A percentile compares a stretch with the other conserved stretches of the same genome.
Conservation (phyloP, 2,329 filamentous ascomycete species). For the Sclerotinia spermophila region DNA sequence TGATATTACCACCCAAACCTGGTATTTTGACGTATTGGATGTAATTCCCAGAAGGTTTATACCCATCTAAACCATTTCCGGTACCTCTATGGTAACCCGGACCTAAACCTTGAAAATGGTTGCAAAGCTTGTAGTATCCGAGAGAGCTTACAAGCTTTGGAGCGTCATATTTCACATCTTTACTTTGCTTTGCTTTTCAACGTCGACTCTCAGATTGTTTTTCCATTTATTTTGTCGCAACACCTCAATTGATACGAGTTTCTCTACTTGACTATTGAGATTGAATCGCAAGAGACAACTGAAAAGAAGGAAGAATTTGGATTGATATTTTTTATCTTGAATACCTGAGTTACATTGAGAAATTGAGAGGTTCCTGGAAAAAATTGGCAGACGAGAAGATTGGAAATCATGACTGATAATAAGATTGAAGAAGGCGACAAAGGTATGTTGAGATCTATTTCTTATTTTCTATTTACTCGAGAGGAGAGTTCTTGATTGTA, state of each 20-base stretch:
- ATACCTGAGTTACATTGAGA: not conserved
- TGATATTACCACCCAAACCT: not conserved
- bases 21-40: not conserved
- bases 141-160: not conserved
- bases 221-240: slow-evolving; percentile 29
- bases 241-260: slow-evolving; percentile 25
- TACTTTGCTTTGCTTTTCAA: slow-evolving; percentile 23
- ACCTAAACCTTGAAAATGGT: not conserved
- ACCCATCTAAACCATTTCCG: not conserved
- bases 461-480: not conserved
- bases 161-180: not conserved
- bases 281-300: slow-evolving; percentile 22
- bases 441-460: slow-evolving; percentile 38
- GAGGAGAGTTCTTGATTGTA: not conserved
- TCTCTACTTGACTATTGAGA: slow-evolving; percentile 17
- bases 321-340: not conserved
- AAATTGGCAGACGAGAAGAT: not conserved
- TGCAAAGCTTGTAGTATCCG: not conserved
- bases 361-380: not conserved
- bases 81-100: not conserved
- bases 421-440: slow-evolving; percentile 49
- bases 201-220: slow-evolving; percentile 21
- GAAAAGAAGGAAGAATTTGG: not conserved
- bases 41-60: not conserved
- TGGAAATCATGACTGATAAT: slow-evolving; percentile 42